A percentile compares a stretch with the other conserved stretches of the same genome.
These are phyloP conservation scores for Diaporthe helianthi DNA, from an alignment of 2,329 filamentous ascomycete species.

Conservation along the genomic window DNA sequence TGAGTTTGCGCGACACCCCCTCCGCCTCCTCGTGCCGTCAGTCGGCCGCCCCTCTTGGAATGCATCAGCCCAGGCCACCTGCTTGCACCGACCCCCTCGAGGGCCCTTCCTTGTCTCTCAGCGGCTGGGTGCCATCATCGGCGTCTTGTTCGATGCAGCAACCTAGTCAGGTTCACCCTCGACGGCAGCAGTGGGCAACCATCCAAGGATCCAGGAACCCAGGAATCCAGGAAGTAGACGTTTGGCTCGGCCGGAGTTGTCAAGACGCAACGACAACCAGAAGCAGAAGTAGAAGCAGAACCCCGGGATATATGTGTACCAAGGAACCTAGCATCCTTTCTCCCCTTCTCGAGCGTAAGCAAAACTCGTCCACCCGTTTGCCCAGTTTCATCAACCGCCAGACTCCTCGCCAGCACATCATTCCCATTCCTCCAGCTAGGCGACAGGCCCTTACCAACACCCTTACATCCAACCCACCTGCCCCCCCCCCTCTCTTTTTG, in stretches of 20 bases:
- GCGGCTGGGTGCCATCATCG: slow-evolving; percentile 22
- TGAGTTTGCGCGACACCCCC: slow-evolving; percentile 16
- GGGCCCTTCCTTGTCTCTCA: slow-evolving; percentile 13
- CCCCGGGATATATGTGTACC: slow-evolving; percentile 17
- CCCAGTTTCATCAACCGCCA: slow-evolving; percentile 11
- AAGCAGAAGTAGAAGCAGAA: not conserved
- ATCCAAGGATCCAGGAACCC: not conserved
- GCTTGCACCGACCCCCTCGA: not conserved
- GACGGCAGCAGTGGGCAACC: not conserved
- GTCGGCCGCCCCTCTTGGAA: slow-evolving; percentile 6
- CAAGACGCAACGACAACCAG: not conserved
- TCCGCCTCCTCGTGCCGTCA: slow-evolving; percentile 9
- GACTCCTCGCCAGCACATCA: not conserved
- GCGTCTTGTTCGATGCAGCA: not conserved
- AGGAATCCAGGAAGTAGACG: not conserved
- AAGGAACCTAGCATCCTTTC: not conserved
- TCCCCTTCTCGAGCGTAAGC: not conserved
- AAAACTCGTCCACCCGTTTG: not conserved
- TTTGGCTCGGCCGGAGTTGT: slow-evolving; percentile 15
- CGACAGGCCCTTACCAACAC: not conserved
- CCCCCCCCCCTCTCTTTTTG: not conserved
- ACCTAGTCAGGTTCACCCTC: slow-evolving; percentile 9
- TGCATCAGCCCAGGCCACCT: slow-evolving; percentile 20
- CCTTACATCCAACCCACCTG: not conserved
- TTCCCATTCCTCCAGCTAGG: not conserved